Percentiles rank a stretch among this genome's conserved stretches.
phyloP scores from a whole-genome alignment of 176 grass and related monocot species.

The Cymbopogon citratus region DNA sequence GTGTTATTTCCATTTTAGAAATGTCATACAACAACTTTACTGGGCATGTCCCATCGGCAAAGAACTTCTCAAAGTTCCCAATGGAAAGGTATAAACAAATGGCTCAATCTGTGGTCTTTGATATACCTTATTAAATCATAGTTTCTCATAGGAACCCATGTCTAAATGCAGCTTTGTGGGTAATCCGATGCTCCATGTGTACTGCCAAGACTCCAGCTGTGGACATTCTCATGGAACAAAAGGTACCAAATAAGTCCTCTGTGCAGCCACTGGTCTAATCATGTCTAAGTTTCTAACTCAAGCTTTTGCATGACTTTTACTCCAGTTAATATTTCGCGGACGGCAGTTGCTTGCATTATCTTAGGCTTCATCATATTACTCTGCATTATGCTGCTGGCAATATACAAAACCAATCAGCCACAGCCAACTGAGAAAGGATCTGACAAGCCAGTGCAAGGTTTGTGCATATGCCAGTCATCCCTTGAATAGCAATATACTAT shows the following conservation, averaged over 20 bases:
- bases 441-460: conserved; percentile 62
- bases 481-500: background rate
- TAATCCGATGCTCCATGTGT: conserved; percentile 61
- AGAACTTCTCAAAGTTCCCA: conserved; percentile 85
- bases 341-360: conserved; percentile 70
- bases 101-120: background rate
- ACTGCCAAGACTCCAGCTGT: conserved; percentile 58
- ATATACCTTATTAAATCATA: background rate
- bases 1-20: conserved; percentile 49
- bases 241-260: conserved; percentile 45
- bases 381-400: conserved; percentile 56
- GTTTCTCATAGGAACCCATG: conserved; percentile 7
- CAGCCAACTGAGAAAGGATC: conserved; percentile 59
- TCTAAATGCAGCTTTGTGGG: conserved; percentile 68
- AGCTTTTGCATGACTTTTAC: background rate
- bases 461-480: conserved; percentile 18
- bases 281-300: conserved; percentile 1
- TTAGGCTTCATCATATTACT: conserved; percentile 71
- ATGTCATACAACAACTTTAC: conserved; percentile 93
- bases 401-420: conserved; percentile 83
- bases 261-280: background rate
- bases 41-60: conserved; percentile 55
- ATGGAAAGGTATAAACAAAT: conserved; percentile 55
- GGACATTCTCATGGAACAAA: conserved; percentile 46
- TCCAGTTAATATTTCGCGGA: conserved; percentile 72